Evolutionary conservation across 176 grass and related monocot genomes (phyloP).

Genomic region (Coix lacrymajobi): DNA sequence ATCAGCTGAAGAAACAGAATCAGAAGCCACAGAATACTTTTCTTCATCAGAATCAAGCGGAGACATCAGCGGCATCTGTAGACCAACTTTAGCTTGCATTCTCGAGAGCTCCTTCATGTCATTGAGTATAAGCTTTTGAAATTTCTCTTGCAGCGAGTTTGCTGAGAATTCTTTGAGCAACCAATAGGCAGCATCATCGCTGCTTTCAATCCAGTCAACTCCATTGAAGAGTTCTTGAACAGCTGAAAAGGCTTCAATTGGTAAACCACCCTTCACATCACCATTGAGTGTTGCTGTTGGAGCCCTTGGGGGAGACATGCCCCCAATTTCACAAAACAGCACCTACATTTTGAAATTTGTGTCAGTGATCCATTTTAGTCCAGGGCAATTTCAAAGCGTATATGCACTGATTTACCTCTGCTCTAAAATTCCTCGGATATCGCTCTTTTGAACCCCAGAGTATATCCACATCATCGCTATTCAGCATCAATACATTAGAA

Average conservation of each 20-base stretch:
- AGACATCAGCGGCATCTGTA: constrained; percentile 66
- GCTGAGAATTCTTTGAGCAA: constrained; percentile 93
- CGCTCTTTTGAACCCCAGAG: constrained; percentile 86
- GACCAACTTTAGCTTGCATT: constrained; percentile 64
- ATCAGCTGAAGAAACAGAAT: constrained; percentile 71
- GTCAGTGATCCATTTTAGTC: constrained; percentile 8
- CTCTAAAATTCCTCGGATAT: constrained; percentile 80
- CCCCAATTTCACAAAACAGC: constrained; percentile 88
- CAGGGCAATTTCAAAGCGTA: neutral
- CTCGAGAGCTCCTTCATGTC: constrained; percentile 75
- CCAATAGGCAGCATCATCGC: constrained; percentile 84
- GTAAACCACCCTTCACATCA: constrained; percentile 90
- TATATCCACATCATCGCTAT: constrained; percentile 84
- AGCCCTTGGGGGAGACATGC: constrained; percentile 67
- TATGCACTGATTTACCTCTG: constrained; percentile 55
- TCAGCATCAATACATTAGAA: constrained; percentile 94
- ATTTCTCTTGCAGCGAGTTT: constrained; percentile 80
- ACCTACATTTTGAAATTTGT: constrained; percentile 48
- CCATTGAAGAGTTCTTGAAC: constrained; percentile 97
- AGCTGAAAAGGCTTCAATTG: constrained; percentile 94
- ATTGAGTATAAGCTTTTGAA: constrained; percentile 85
- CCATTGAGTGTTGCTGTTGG: constrained; percentile 75
- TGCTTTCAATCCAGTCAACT: constrained; percentile 84
- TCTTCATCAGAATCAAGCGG: constrained; percentile 93
- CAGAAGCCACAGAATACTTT: constrained; percentile 85